Conservation (phyloP, 75 land plant species). For the Cryptomeria japonica region DNA sequence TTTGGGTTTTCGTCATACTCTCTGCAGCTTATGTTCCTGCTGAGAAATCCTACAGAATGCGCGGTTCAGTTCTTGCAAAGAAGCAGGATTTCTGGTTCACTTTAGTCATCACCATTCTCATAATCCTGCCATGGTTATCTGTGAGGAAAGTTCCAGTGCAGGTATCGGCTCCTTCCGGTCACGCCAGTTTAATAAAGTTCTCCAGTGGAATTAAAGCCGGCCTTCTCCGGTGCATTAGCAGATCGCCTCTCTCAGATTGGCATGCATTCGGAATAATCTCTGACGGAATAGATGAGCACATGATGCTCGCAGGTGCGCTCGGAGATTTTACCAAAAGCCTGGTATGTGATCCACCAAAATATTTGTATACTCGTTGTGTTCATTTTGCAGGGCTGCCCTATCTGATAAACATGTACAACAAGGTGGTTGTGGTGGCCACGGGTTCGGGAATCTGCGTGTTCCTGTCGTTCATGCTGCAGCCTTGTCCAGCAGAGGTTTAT, state of each 20-base stretch:
- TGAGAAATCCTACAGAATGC: slow-evolving; percentile 25
- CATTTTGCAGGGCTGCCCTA: slow-evolving; percentile 62
- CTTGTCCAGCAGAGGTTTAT: slow-evolving; percentile 40
- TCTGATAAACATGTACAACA: slow-evolving; percentile 50
- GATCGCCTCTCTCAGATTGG: slow-evolving; percentile 62
- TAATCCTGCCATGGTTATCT: slow-evolving; percentile 51
- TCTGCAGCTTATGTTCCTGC: slow-evolving; percentile 34
- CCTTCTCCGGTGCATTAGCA: slow-evolving; percentile 45
- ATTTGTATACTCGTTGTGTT: slow-evolving; percentile 47
- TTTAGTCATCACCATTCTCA: slow-evolving; percentile 41
- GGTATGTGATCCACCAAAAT: slow-evolving; percentile 54
- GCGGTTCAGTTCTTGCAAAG: slow-evolving; percentile 17
- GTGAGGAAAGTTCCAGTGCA: slow-evolving; percentile 38
- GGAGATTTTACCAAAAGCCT: slow-evolving; percentile 61
- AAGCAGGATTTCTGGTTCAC: slow-evolving; percentile 57
- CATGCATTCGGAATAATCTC: slow-evolving; percentile 69
- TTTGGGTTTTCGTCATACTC: slow-evolving; percentile 52
- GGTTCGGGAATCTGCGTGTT: slow-evolving; percentile 66
- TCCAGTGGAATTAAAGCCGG: slow-evolving; percentile 44
- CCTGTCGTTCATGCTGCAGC: slow-evolving; percentile 60
- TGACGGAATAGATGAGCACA: slow-evolving; percentile 48
- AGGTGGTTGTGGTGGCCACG: slow-evolving; percentile 49
- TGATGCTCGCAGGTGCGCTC: slow-evolving; percentile 68
- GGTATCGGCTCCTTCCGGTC: slow-evolving; percentile 33
- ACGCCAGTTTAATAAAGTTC: slow-evolving; percentile 56